phyloP scores from a whole-genome alignment of 2,329 filamentous ascomycete genomes.

The Pseudogymnoascus sp. region DNA sequence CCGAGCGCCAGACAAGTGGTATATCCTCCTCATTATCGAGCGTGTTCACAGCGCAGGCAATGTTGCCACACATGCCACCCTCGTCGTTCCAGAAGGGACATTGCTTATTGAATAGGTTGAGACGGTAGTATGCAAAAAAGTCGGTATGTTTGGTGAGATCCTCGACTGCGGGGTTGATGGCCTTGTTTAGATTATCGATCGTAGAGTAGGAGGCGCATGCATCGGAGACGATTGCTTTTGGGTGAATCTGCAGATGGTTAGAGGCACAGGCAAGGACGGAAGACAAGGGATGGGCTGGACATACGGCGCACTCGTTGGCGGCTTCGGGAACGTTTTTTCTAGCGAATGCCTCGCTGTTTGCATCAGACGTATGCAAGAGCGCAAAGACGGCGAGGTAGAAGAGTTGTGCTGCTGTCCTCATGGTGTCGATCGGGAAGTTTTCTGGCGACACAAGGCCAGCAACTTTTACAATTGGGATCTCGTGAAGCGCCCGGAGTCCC shows the following conservation, averaged over 20 bases:
- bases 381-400: slow-evolving; percentile 57
- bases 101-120: slow-evolving; percentile 89
- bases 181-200: slow-evolving; percentile 74
- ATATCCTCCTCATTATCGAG: slow-evolving; percentile 94
- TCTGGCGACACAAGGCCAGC: background rate
- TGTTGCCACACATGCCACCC: slow-evolving; percentile 91
- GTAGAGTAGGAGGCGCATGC: slow-evolving; percentile 90
- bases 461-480: background rate
- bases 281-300: slow-evolving; percentile 29
- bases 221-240: slow-evolving; percentile 81
- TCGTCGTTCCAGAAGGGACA: slow-evolving; percentile 97
- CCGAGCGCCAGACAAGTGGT: slow-evolving; percentile 81
- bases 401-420: slow-evolving; percentile 44
- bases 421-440: slow-evolving; percentile 21
- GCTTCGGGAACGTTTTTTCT: slow-evolving; percentile 14
- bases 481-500: background rate
- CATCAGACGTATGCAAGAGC: slow-evolving; percentile 43
- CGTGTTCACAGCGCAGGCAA: slow-evolving; percentile 91
- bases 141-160: slow-evolving; percentile 82
- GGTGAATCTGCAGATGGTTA: slow-evolving; percentile 60
- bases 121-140: slow-evolving; percentile 95
- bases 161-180: slow-evolving; percentile 67
- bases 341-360: slow-evolving; percentile 19
- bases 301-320: slow-evolving; percentile 32
- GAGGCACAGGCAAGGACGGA: slow-evolving; percentile 18